Evolutionary conservation across 805 yeast species (phyloP).

Genomic region (Yarrowia bubula): DNA sequence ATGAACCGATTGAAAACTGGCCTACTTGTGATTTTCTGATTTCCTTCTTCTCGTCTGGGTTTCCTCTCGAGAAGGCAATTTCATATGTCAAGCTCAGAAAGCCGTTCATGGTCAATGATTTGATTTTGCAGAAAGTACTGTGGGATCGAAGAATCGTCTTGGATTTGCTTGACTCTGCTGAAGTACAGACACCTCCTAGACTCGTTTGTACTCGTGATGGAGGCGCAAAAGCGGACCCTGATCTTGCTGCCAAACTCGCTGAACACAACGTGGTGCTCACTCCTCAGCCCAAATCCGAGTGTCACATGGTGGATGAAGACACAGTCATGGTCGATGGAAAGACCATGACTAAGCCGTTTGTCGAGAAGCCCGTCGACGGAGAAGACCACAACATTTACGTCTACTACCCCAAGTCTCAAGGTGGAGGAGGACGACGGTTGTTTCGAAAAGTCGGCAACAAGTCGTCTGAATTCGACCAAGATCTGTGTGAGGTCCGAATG

Average conservation of each 20-base stretch:
- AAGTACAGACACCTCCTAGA: slow-evolving; percentile 88
- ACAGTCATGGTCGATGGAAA: slow-evolving; percentile 79
- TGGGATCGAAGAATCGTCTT: slow-evolving; percentile 96
- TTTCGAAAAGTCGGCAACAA: slow-evolving; percentile 97
- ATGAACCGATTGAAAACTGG: slow-evolving; percentile 94
- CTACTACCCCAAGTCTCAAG: slow-evolving; percentile 74
- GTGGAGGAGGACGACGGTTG: slow-evolving; percentile 95
- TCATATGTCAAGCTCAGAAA: slow-evolving; percentile 82
- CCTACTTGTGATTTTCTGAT: slow-evolving; percentile 96
- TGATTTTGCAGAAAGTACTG: slow-evolving; percentile 85
- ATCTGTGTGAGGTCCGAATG: slow-evolving; percentile 68
- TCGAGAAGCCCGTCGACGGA: slow-evolving; percentile 98
- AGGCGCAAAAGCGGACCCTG: slow-evolving; percentile 81
- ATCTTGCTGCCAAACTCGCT: slow-evolving; percentile 57
- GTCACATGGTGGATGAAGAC: slow-evolving; percentile 83
- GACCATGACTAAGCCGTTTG: slow-evolving; percentile 81
- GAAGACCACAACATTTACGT: slow-evolving; percentile 96
- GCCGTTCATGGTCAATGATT: slow-evolving; percentile 86
- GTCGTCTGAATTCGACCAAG: slow-evolving; percentile 92
- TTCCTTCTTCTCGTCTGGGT: slow-evolving; percentile 91
- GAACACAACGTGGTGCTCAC: slow-evolving; percentile 57
- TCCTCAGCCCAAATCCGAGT: slow-evolving; percentile 37
- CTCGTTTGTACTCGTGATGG: slow-evolving; percentile 93
- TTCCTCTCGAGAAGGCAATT: slow-evolving; percentile 94
- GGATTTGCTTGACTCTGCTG: slow-evolving; percentile 68